Evolutionary conservation across 164 flowering plant genomes (phyloP).

Genomic region (Kingdonia uniflora): DNA sequence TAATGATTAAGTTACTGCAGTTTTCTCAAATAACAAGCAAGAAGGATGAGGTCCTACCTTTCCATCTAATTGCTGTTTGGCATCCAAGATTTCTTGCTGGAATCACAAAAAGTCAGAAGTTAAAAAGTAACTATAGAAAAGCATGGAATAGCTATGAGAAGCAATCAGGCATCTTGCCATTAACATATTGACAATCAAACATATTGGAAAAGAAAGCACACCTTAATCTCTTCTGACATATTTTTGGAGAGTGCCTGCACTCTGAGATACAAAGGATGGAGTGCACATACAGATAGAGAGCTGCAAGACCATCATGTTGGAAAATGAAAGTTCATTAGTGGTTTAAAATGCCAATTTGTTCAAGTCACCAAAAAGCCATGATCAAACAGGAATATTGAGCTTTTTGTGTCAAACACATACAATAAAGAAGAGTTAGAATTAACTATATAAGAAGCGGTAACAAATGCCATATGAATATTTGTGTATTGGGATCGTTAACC

Average conservation of each 20-base stretch:
- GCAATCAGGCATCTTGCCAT: not conserved
- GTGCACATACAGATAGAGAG: conserved; percentile 94
- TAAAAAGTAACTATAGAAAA: conserved; percentile 1
- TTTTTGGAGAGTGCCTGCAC: conserved; percentile 72
- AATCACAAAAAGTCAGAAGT: conserved; percentile 12
- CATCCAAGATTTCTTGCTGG: conserved; percentile 73
- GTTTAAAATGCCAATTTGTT: not conserved
- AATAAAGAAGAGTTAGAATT: too few species aligned
- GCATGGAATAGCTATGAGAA: not conserved
- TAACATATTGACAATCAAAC: not conserved
- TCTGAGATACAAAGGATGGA: conserved; percentile 90
- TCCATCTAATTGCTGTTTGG: conserved; percentile 41
- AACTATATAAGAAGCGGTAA: not conserved
- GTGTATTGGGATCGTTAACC: not conserved
- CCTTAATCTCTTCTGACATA: conserved; percentile 70
- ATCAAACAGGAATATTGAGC: too few species aligned
- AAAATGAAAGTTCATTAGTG: not conserved
- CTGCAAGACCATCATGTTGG: conserved; percentile 33
- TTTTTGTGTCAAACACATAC: too few species aligned
- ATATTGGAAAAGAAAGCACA: conserved; percentile 17
- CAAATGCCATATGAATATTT: not conserved
- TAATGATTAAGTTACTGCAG: too few species aligned
- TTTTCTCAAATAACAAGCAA: not conserved
- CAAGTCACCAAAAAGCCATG: not conserved
- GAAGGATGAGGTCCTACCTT: conserved; percentile 34